Conservation (phyloP, 2,329 filamentous ascomycete species). For the Hymenotorrendiella dingleyae region DNA sequence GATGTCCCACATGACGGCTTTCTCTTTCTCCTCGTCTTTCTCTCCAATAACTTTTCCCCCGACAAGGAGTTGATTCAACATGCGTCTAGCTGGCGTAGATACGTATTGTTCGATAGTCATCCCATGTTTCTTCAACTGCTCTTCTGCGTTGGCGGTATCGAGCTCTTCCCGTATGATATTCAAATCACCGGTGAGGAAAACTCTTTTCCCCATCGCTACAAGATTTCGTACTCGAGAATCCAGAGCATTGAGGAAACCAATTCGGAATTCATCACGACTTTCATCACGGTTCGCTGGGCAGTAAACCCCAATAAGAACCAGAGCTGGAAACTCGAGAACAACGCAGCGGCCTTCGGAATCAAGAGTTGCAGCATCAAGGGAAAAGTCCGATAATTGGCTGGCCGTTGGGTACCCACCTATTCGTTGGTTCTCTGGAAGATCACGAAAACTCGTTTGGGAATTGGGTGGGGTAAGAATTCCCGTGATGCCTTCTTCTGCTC, state of each 20-base stretch:
- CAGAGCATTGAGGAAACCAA: constrained; percentile 72
- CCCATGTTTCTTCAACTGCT: constrained; percentile 64
- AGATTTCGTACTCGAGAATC: constrained; percentile 84
- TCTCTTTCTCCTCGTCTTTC: constrained; percentile 63
- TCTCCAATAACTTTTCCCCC: constrained; percentile 62
- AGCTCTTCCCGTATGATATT: constrained; percentile 63
- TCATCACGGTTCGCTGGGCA: constrained; percentile 86
- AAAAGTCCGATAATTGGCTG: constrained; percentile 57
- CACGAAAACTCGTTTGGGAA: constrained; percentile 63
- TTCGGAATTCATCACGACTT: constrained; percentile 72
- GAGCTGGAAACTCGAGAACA: constrained; percentile 87
- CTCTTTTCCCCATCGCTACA: constrained; percentile 70
- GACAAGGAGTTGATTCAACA: constrained; percentile 82
- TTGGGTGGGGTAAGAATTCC: constrained; percentile 72
- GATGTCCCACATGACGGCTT: constrained; percentile 74
- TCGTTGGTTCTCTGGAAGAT: constrained; percentile 65
- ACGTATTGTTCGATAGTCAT: constrained; percentile 67
- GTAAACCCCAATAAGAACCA: constrained; percentile 89
- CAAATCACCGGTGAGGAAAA: constrained; percentile 81
- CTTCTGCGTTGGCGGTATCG: constrained; percentile 70
- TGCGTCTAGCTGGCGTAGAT: constrained; percentile 61
- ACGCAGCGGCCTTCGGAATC: constrained; percentile 92
- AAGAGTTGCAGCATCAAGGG: constrained; percentile 63
- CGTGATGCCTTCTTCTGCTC: constrained; percentile 89
- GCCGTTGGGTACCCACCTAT: constrained; percentile 83